These are phyloP conservation scores for Penicillium sp. DNA, from an alignment of 2,329 filamentous ascomycete genomes.

Conservation along the genomic window DNA sequence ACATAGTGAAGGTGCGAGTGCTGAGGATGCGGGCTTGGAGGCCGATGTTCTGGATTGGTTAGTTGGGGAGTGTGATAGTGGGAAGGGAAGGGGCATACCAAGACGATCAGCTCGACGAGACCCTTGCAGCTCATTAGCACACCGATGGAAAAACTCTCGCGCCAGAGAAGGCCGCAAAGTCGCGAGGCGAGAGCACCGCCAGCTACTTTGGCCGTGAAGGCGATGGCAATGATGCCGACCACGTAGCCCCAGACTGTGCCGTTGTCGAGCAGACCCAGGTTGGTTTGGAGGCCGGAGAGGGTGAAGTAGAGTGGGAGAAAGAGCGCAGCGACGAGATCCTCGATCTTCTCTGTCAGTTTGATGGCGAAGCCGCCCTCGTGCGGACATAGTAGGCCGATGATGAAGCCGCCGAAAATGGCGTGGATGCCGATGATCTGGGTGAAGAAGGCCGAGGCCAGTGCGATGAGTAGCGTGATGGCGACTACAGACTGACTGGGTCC, in stretches of 20 bases:
- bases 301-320: conserved; percentile 91
- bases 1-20: conserved; percentile 79
- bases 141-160: conserved; percentile 80
- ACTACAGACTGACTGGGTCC: conserved; percentile 81
- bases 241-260: conserved; percentile 87
- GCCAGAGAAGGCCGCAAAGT: conserved; percentile 70
- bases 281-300: conserved; percentile 77
- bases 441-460: conserved; percentile 73
- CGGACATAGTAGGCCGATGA: conserved; percentile 80
- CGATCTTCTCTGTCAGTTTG: conserved; percentile 84
- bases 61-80: background rate
- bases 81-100: too few species aligned
- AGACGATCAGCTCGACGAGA: conserved; percentile 85
- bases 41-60: conserved; percentile 73
- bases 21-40: conserved; percentile 77
- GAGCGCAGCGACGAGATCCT: conserved; percentile 75
- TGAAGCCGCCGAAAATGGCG: conserved; percentile 86
- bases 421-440: conserved; percentile 86
- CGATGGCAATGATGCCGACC: conserved; percentile 67
- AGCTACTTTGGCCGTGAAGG: conserved; percentile 74
- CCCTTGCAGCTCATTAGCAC: conserved; percentile 95
- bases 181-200: conserved; percentile 73
- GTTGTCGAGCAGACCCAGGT: conserved; percentile 71
- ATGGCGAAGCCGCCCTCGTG: conserved; percentile 85
- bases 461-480: conserved; percentile 69